Base-by-base conservation (phyloP, 2,329 filamentous ascomycete species). In the Hypoxylon rubiginosum region DNA sequence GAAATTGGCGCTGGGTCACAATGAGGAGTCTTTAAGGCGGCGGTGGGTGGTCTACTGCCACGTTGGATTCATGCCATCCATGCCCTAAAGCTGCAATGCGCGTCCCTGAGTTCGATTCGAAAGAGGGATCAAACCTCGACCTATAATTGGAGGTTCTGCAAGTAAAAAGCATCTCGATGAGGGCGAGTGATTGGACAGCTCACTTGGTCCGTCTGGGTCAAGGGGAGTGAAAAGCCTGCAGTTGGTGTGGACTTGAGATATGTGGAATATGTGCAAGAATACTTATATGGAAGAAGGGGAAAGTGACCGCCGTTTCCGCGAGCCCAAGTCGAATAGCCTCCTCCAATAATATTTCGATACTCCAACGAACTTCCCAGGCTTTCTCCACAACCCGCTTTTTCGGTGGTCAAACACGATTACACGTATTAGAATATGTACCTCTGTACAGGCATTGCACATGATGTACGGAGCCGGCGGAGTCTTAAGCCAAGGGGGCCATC, bases 11-110 rank as follows among this genome's bases (percentile, higher is more conserved):
- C 48, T 53, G 57, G 57, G n/a, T 51, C 56, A 34, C 32, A 45
- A n/a, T n/a, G n/a, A 32, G 57, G 17, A 53, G 13, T 21, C 56
- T 46, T n/a, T 56, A 41, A 11, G 45, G 17, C 55, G 39, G 54
- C 46, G 62, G 53, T 66, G 67, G 64, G 57, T 50, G 70, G 69
- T 53, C 58, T 49, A 19, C 64, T 72, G 74, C 74, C 74, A 76
- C 74, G 74, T 75, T 71, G 69, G 51, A 62, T 66, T 68, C 64
- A 58, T 73, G 69, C 66, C 68, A 62, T 66, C 67, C 64, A 60
- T 73, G 69, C 66, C 68, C 55, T 70, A 67, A 19, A 54, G 54
- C 34, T 26, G 51, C 58, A 56, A 28, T 17, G 30, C 49, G 34
- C 17, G 41, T 59, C 59, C 53, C 43, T 15, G 43, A 60, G 21